These are phyloP conservation scores for Cucurbita moschata DNA, from an alignment of 306 rosid species.

Conservation along the genomic window DNA sequence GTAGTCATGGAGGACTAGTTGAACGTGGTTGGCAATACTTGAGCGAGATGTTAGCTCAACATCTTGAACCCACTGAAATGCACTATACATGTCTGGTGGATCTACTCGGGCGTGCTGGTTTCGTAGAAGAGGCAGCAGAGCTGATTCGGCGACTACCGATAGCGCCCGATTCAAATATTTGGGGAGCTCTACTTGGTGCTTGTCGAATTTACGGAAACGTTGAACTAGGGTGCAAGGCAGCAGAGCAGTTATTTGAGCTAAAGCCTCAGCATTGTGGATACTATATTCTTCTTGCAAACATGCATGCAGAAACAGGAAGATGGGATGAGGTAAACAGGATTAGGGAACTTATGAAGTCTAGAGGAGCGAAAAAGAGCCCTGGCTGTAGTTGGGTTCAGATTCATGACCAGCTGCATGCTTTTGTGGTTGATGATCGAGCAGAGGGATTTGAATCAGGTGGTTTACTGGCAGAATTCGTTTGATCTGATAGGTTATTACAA, in stretches of 20 bases:
- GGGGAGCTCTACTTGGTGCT: conserved; percentile 93
- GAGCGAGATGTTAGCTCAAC: conserved; percentile 30
- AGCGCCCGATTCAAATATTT: conserved; percentile 54
- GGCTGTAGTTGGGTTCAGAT: conserved; percentile 79
- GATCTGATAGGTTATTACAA: background rate
- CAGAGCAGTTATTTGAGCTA: conserved; percentile 52
- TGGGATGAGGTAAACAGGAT: conserved; percentile 73
- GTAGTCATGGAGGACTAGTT: conserved; percentile 81
- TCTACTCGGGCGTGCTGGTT: conserved; percentile 78
- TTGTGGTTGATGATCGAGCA: conserved; percentile 46
- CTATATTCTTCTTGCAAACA: conserved; percentile 72
- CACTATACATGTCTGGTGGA: conserved; percentile 88
- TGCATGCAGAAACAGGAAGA: conserved; percentile 83
- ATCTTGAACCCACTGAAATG: conserved; percentile 50
- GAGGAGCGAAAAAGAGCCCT: conserved; percentile 60
- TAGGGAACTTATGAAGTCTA: conserved; percentile 68
- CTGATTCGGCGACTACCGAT: conserved; percentile 45
- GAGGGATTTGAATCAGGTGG: conserved; percentile 17
- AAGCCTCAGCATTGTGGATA: conserved; percentile 73
- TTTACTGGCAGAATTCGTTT: background rate
- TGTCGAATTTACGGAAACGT: conserved; percentile 65
- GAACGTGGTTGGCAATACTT: conserved; percentile 57
- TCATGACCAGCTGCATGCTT: conserved; percentile 41
- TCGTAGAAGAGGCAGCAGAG: conserved; percentile 53
- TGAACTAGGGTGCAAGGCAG: conserved; percentile 63